A percentile compares a stretch with the other conserved stretches of the same genome.
Conservation (phyloP, 805 yeast genomes). For the Kodamaea kakaduensis region DNA sequence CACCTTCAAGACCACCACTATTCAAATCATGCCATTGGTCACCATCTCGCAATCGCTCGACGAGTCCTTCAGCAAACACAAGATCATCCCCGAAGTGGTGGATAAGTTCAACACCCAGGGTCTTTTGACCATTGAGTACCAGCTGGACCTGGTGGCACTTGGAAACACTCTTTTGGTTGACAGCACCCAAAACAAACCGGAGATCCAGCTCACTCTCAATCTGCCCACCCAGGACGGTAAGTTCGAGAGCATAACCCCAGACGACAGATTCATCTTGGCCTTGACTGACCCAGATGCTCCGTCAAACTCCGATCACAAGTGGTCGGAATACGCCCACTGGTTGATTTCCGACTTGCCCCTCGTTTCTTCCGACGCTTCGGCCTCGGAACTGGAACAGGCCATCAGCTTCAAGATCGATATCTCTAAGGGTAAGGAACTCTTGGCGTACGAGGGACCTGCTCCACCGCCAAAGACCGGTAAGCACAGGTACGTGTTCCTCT, state of each 20-base stretch:
- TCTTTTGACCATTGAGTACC: slow-evolving; percentile 59
- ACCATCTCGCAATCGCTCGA: slow-evolving; percentile 54
- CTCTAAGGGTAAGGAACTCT: slow-evolving; percentile 37
- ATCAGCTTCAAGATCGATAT: slow-evolving; percentile 27
- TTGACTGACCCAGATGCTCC: slow-evolving; percentile 96
- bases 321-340: slow-evolving; percentile 87
- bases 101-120: slow-evolving; percentile 49
- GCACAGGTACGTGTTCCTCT: slow-evolving; percentile 79
- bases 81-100: slow-evolving; percentile 50
- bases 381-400: slow-evolving; percentile 26
- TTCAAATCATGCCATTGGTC: slow-evolving; percentile 46
- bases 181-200: slow-evolving; percentile 67
- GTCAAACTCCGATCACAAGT: slow-evolving; percentile 69
- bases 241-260: slow-evolving; percentile 32
- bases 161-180: slow-evolving; percentile 68
- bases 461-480: slow-evolving; percentile 87
- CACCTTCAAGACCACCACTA: no score
- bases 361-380: slow-evolving; percentile 27
- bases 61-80: slow-evolving; percentile 47
- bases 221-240: slow-evolving; percentile 42
- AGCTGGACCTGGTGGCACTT: slow-evolving; percentile 57
- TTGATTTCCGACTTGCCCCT: slow-evolving; percentile 53
- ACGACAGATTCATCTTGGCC: slow-evolving; percentile 65
- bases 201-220: slow-evolving; percentile 60
- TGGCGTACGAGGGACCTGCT: slow-evolving; percentile 75